A percentile compares a stretch with the other conserved stretches of the same genome.
phyloP scores from a whole-genome alignment of 768 basidiomycete genomes.

The Zangia roseola region DNA sequence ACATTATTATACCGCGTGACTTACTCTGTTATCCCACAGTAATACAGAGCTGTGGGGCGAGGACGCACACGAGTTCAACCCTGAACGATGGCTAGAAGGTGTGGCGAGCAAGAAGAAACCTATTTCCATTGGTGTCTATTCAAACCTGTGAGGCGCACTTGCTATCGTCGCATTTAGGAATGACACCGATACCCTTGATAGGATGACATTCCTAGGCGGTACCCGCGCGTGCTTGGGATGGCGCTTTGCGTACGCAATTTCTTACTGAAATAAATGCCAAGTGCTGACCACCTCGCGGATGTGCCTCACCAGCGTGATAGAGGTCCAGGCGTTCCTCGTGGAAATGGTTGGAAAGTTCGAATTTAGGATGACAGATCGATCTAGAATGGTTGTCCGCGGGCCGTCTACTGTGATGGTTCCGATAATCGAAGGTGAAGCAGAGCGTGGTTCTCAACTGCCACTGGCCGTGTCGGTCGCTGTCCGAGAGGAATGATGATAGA shows the following conservation, averaged over 20 bases:
- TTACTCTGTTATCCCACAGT: slow-evolving; percentile 7
- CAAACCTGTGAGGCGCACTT: slow-evolving; percentile 23
- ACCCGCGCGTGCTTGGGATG: slow-evolving; percentile 29
- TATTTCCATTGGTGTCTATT: slow-evolving; percentile 27
- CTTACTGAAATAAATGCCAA: neutral
- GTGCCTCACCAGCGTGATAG: slow-evolving; percentile 35
- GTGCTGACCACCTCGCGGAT: neutral
- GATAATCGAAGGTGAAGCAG: slow-evolving; percentile 32
- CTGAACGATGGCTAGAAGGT: slow-evolving; percentile 27
- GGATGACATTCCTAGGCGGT: slow-evolving; percentile 31
- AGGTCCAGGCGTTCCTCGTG: slow-evolving; percentile 59
- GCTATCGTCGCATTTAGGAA: neutral
- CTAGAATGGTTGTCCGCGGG: slow-evolving; percentile 29
- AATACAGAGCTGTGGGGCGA: slow-evolving; percentile 31
- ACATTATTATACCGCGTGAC: no score
- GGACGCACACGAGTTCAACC: slow-evolving; percentile 32
- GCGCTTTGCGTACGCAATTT: slow-evolving; percentile 30
- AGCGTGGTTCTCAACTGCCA: slow-evolving; percentile 33
- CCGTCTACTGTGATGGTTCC: slow-evolving; percentile 34
- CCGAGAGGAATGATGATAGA: neutral
- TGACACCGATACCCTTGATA: slow-evolving; percentile 2
- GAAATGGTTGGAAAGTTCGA: slow-evolving; percentile 56
- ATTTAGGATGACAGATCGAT: slow-evolving; percentile 36
- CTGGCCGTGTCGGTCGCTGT: slow-evolving; percentile 25
- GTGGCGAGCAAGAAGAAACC: slow-evolving; percentile 16